Conservation (phyloP, 306 rosid species). For the Vigna radiata region DNA sequence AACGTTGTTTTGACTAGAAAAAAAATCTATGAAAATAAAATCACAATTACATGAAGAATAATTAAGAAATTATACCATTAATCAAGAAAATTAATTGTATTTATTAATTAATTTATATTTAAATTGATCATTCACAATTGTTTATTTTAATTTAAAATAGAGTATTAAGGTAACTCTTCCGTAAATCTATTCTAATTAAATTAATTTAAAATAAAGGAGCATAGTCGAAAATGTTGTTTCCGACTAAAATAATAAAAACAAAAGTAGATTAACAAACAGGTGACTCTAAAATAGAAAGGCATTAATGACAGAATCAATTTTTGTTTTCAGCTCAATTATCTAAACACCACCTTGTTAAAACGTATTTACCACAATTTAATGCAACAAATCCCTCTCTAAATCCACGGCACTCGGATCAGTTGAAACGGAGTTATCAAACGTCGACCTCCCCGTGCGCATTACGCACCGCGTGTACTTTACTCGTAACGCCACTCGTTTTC, state of each 20-base stretch:
- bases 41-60: no score
- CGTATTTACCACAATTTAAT: slow-evolving; percentile 5
- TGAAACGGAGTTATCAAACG: slow-evolving; percentile 40
- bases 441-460: slow-evolving; percentile 53
- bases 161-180: no score
- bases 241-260: no score
- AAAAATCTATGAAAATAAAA: no score
- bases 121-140: no score
- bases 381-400: neutral
- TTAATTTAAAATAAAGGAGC: no score
- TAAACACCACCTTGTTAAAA: neutral
- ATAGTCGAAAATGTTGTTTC: neutral
- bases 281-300: neutral
- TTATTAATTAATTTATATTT: no score
- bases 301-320: neutral
- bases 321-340: neutral
- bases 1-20: no score
- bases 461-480: slow-evolving; percentile 48
- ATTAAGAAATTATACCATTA: no score
- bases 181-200: neutral
- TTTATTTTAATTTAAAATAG: no score
- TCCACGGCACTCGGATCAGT: slow-evolving; percentile 1
- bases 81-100: no score
- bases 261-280: neutral
- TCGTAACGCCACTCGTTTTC: slow-evolving; percentile 22